These are phyloP conservation scores for Erythrobasidium yunnanense DNA, from an alignment of 768 basidiomycete species.

Conservation along the genomic window DNA sequence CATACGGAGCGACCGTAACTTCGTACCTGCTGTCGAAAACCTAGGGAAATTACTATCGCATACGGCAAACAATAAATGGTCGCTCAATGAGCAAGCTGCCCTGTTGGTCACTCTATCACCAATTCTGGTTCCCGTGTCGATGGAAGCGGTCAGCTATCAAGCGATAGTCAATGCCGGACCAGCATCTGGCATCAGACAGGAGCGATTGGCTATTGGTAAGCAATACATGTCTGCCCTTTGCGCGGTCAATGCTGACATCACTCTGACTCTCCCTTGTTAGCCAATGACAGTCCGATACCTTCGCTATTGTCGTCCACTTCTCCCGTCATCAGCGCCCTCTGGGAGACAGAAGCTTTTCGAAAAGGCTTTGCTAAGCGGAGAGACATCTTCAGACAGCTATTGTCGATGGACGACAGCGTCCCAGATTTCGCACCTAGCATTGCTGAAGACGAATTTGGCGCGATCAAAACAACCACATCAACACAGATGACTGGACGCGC, in stretches of 20 bases:
- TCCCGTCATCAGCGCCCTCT: too few species aligned
- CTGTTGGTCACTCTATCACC: constrained; percentile 60
- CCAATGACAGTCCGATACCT: too few species aligned
- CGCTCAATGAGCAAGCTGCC: constrained; percentile 53
- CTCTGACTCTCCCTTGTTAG: too few species aligned
- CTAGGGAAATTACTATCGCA: constrained; percentile 45
- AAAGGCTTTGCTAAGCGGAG: too few species aligned
- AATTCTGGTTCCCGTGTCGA: constrained; percentile 45
- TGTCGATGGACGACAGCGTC: background rate
- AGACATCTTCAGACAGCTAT: too few species aligned
- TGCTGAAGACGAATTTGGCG: constrained; percentile 35
- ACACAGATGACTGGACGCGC: background rate
- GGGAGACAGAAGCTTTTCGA: too few species aligned
- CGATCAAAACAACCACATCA: background rate
- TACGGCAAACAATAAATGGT: constrained; percentile 49
- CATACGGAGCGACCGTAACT: constrained; percentile 51
- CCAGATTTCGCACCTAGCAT: background rate
- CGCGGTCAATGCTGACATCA: too few species aligned
- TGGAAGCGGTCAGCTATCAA: constrained; percentile 34
- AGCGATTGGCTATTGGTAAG: too few species aligned
- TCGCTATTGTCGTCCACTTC: too few species aligned
- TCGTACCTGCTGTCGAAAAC: constrained; percentile 56
- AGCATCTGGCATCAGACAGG: constrained; percentile 22
- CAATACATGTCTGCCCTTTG: too few species aligned
- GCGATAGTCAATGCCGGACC: constrained; percentile 29